Evolutionary conservation across 1,284 basidiomycete genomes (phyloP).

Genomic region (Heliocybe sulcata): DNA sequence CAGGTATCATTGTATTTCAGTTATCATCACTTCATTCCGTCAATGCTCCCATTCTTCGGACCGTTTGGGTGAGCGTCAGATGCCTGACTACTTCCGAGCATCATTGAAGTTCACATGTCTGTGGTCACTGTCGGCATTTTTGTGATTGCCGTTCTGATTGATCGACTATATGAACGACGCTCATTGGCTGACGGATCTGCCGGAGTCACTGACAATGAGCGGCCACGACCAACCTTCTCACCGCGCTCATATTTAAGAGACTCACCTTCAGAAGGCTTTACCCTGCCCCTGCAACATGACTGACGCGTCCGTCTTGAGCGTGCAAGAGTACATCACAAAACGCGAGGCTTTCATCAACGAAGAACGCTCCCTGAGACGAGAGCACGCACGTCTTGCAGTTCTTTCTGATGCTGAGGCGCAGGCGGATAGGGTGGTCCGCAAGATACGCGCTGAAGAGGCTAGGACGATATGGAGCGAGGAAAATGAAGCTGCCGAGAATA

Average conservation of each 20-base stretch:
- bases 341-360: constrained; percentile 40
- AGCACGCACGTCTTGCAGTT: constrained; percentile 18
- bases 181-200: too few species aligned
- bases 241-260: too few species aligned
- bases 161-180: too few species aligned
- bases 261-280: too few species aligned
- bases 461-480: constrained; percentile 48
- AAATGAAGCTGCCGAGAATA: constrained; percentile 44
- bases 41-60: background rate
- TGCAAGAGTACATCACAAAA: constrained; percentile 27
- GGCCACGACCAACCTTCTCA: too few species aligned
- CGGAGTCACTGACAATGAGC: too few species aligned
- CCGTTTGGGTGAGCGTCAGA: background rate
- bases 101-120: too few species aligned
- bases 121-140: too few species aligned
- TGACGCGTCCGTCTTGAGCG: too few species aligned
- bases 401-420: constrained; percentile 33
- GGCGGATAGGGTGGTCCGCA: constrained; percentile 49
- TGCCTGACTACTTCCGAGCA: too few species aligned
- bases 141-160: too few species aligned
- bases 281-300: too few species aligned
- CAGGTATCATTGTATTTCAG: background rate
- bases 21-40: background rate
- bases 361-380: constrained; percentile 41
- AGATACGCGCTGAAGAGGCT: constrained; percentile 46